Evolutionary conservation across 1,139 yeast species (phyloP), one percentile per base, ranked within the genome.

Genomic region (Arxiozyma slooffiae): DNA sequence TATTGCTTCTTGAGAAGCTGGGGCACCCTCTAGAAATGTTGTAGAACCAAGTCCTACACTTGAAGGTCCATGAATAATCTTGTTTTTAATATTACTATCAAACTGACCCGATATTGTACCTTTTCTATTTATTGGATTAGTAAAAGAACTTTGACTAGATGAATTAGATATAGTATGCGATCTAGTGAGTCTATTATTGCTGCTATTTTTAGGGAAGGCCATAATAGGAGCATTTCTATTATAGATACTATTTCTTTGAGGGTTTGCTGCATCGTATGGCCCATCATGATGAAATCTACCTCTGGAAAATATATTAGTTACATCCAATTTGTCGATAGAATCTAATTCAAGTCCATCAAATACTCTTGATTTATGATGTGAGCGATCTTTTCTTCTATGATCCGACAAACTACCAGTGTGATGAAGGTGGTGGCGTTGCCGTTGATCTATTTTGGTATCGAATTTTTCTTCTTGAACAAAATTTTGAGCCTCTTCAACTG

Each of bases 211-310:
- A 3, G 97, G 96, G 75, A 89, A 92, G 0, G 97, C 97, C 72
- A 82, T 75, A 23, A 92, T 96, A 3, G 98, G 98, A 0, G 97
- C 95, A 42, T 78, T 80, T 64, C 79, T 82, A 30, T 72, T 72
- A 63, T 84, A 77, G 69, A 85, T 85, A 70, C 41, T 46, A 41
- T 92, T 92, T 66, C 97, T 81, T 67, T 86, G 95, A 6, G 97
- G 97, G 7, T 94, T 85, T 68, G 97, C 89, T 2, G 97, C 98
- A 67, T 92, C 98, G 66, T 90, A 92, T 20, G 98, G 98, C 8
- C 98, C 98, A 68, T 92, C 98, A 67, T 92, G 98, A 68, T 92
- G 97, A 75, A 92, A 90, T 1, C 92, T 86, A 41, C 85, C 85
- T 7, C 96, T 96, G 64, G 85, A 89, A 26, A 49, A 44, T 57